A percentile compares a stretch with the other conserved stretches of the same genome.
Evolutionary conservation across 139 green algal genomes (phyloP).

Genomic region (Micromonas pusilla): DNA sequence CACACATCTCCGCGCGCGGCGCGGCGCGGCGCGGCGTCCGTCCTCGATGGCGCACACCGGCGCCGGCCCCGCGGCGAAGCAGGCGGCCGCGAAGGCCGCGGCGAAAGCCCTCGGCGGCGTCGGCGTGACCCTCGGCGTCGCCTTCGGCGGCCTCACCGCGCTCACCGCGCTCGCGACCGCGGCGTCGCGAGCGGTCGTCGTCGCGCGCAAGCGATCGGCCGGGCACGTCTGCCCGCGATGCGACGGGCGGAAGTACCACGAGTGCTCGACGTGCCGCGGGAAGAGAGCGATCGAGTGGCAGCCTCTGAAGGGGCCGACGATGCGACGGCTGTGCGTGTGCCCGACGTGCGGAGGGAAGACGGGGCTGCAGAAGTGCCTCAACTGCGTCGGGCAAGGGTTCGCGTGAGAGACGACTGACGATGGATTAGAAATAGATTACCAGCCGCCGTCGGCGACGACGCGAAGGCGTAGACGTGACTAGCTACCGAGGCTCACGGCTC

Average conservation of each 20-base stretch:
- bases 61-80: no score
- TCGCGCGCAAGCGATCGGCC: background rate
- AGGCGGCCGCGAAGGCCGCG: background rate
- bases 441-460: no score
- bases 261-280: constrained; percentile 1
- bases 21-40: no score
- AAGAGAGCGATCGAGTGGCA: constrained; percentile 17
- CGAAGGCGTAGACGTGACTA: no score
- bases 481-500: background rate
- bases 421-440: no score
- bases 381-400: background rate
- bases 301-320: background rate
- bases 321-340: constrained; percentile 12
- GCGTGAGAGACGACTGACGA: background rate
- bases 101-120: background rate
- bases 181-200: background rate
- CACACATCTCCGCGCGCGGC: no score
- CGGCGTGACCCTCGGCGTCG: background rate
- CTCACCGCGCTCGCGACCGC: background rate
- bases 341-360: constrained; percentile 18
- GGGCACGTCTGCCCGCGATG: background rate
- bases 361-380: constrained; percentile 9
- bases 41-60: no score
- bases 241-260: background rate
- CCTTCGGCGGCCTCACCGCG: background rate